Evolutionary conservation across 192 early-diverging fungal genomes (phyloP).

Genomic region (Entomortierella lignicola): DNA sequence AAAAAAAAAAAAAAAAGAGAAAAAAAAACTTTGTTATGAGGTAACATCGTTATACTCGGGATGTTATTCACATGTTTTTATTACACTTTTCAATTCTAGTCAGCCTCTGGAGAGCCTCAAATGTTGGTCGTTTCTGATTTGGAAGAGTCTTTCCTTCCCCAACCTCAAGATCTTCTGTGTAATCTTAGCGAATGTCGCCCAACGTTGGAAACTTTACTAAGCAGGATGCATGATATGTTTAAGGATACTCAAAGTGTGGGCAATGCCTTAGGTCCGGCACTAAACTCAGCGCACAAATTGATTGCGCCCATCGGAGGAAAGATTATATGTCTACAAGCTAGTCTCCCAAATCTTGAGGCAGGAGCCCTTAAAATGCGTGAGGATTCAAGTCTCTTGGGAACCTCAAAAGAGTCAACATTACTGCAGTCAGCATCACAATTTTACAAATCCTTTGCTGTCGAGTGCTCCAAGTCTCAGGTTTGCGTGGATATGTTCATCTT

Average conservation of each 20-base stretch:
- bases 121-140: conserved; percentile 94
- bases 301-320: conserved; percentile 90
- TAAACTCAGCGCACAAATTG: conserved; percentile 85
- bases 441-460: conserved; percentile 93
- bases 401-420: conserved; percentile 87
- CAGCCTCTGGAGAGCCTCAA: conserved; percentile 83
- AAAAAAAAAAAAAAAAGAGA: too few relatives aligned
- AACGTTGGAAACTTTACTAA: conserved; percentile 78
- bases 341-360: conserved; percentile 83
- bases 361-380: conserved; percentile 86
- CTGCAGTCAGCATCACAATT: conserved; percentile 86
- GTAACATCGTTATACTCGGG: not conserved
- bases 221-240: conserved; percentile 86
- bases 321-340: conserved; percentile 84
- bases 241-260: conserved; percentile 80
- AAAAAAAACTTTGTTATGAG: too few relatives aligned
- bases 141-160: conserved; percentile 90
- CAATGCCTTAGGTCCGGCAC: conserved; percentile 85
- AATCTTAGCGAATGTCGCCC: conserved; percentile 86
- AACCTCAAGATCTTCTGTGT: conserved; percentile 90
- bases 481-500: conserved; percentile 91
- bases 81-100: conserved; percentile 8
- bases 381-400: conserved; percentile 89
- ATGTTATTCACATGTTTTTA: not conserved
- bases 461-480: conserved; percentile 91